phyloP scores from a whole-genome alignment of 2,329 filamentous ascomycete species.

The Paramyrothecium roridum region DNA sequence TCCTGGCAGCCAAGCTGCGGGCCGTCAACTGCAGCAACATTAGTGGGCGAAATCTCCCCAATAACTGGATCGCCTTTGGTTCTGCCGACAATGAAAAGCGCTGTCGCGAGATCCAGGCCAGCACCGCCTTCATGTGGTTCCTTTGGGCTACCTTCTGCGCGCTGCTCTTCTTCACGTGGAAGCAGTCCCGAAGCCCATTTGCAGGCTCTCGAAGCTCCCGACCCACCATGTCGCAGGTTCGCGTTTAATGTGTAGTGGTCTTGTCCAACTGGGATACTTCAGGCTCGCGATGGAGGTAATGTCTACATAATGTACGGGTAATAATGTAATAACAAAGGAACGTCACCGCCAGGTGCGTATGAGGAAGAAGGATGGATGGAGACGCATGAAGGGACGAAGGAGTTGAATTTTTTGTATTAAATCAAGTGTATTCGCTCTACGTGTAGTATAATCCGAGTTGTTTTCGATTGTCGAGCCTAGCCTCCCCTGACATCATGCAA shows the following conservation, averaged over 20 bases:
- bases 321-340: too few species aligned
- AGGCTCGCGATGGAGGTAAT: slow-evolving; percentile 2
- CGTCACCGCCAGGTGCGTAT: too few species aligned
- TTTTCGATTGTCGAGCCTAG: too few species aligned
- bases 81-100: slow-evolving; percentile 57
- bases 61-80: slow-evolving; percentile 61
- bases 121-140: slow-evolving; percentile 77
- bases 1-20: slow-evolving; percentile 66
- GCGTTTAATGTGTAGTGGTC: slow-evolving; percentile 31
- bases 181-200: slow-evolving; percentile 44
- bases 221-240: slow-evolving; percentile 57
- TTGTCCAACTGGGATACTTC: background rate
- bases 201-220: slow-evolving; percentile 40
- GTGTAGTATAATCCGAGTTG: too few species aligned
- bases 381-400: background rate
- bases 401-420: background rate
- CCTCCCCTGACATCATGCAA: too few species aligned
- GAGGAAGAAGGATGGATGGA: background rate
- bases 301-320: background rate
- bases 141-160: slow-evolving; percentile 62
- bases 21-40: slow-evolving; percentile 65
- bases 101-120: slow-evolving; percentile 73
- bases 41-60: slow-evolving; percentile 21
- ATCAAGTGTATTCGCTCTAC: too few species aligned
- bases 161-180: slow-evolving; percentile 52